Base-by-base conservation (phyloP, 805 yeast species). In the Candida yuanshanica region DNA sequence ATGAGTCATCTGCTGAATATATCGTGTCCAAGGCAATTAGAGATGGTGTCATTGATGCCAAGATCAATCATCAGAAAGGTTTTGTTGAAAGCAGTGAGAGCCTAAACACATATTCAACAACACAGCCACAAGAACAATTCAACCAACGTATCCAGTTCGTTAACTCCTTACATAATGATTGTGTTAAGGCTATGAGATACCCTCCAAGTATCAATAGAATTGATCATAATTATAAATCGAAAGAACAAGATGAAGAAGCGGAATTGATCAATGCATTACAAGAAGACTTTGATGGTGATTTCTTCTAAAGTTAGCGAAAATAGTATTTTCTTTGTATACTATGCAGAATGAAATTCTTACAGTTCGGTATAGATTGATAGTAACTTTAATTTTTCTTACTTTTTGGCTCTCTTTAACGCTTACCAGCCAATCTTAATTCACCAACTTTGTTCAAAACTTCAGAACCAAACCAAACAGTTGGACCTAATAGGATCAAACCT, bases 31-130 rank as follows among this genome's bases (percentile, higher is more conserved):
- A 93, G 69, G 93, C 97, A 20, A 91, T 93, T 44, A 81, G 96
- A 56, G 99, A 93, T 61, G 96, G 96, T 45, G 98, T 93, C 39
- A 87, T 93, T 59, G 98, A 93, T 57, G 98, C 99, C 4, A 77
- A 79, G 41, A 84, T 93, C 52, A 86, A 93, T 60, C 96, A 90
- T 65, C 87, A 86, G 58, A 72, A 77, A 48, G 97, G 97, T 2
- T 90, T 69, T 61, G 90, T 93, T 84, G 90, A 89, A 66, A 83
- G 95, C 29, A 82, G 79, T 52, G 99, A 93, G 62, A 67, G 87
- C 44, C 66, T 79, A 55, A 96, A 93, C 62, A 75, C 90, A 37
- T 93, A 93, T 63, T 82, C 93, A 8, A 88, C 98, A 0, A 75
- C 71, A 35, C 81, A 80, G 55, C 99, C 99, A 25, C 96, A 88